Base-by-base conservation (phyloP, 805 yeast species). In the Candida ascalaphidarum region DNA sequence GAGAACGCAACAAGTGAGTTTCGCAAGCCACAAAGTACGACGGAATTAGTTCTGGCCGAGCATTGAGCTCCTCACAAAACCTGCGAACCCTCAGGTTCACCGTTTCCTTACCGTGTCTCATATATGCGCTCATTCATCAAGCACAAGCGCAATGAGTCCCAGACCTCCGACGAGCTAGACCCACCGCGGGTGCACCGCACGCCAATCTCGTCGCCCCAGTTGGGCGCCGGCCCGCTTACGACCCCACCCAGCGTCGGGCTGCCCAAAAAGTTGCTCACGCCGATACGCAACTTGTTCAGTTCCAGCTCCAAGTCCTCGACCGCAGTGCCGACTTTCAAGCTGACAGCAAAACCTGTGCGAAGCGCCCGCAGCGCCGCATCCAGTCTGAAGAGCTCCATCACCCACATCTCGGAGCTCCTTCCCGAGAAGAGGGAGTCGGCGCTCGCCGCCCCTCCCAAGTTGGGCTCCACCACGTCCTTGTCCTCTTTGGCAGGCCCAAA, bases 201-300 rank as follows among this genome's bases (percentile, higher is more conserved):
- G 23, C 23, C n/a, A 17, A 20, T 32, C 24, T 25, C 35, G 6
- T 35, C 45, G 1, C 43, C 45, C 7, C 35, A 29, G 28, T 21
- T 21, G 12, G 28, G 27, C 8, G n/a, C 30, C 9, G 30, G 31
- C 5, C n/a, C n/a, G n/a, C n/a, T n/a, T 17, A 22, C 17, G 33
- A 29, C 9, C 34, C 22, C 21, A n/a, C 28, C 33, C 18, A 14
- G 42, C 8, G 23, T 30, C 23, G 35, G 37, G 30, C 51, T 63
- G 5, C 65, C 65, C 16, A 58, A 58, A 36, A 58, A 58, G 37
- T 40, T 58, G 18, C 39, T 58, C 18, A 50, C 58, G 2, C 65
- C 65, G 2, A 58, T 58, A 11, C 50, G 48, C 35, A 55, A 56
- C 33, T 26, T 53, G 30, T 58, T 55, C 39, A 43, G 39, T 32